Conservation (phyloP, 805 yeast genomes). For the Yamadazyma sp. region DNA sequence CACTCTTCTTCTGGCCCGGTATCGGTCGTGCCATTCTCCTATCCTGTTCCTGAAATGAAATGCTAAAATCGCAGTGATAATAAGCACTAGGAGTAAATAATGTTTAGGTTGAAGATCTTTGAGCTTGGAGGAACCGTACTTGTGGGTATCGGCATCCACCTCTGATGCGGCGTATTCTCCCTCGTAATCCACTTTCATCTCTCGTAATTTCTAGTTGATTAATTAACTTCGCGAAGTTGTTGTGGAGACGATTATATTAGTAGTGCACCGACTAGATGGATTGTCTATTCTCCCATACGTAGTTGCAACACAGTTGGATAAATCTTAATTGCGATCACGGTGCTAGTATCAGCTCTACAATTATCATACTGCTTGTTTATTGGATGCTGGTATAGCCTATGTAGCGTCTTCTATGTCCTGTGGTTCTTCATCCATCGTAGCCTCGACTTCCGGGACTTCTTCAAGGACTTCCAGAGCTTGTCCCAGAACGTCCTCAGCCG, state of each 20-base stretch:
- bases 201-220: too few species aligned
- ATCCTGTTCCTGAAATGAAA: constrained; percentile 35
- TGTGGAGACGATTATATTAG: too few species aligned
- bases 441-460: too few species aligned
- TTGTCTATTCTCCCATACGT: too few species aligned
- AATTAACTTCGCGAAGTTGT: too few species aligned
- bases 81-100: constrained; percentile 16
- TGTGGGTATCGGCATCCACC: constrained; percentile 2
- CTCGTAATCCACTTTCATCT: constrained; percentile 7
- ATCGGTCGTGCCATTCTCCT: constrained; percentile 28
- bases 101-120: constrained; percentile 15
- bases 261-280: too few species aligned
- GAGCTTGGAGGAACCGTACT: constrained; percentile 5
- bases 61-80: constrained; percentile 20
- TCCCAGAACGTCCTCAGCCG: too few species aligned
- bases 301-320: too few species aligned
- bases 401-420: not conserved
- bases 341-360: too few species aligned
- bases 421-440: constrained; percentile 1
- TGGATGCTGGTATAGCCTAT: too few species aligned
- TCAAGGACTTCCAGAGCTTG: constrained; percentile 1
- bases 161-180: constrained; percentile 6
- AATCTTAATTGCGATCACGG: too few species aligned
- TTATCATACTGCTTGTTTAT: too few species aligned
- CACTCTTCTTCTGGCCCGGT: constrained; percentile 25